These are phyloP conservation scores for Chenopodium berlandieri DNA, from an alignment of 148 eudicot genomes.

Conservation along the genomic window DNA sequence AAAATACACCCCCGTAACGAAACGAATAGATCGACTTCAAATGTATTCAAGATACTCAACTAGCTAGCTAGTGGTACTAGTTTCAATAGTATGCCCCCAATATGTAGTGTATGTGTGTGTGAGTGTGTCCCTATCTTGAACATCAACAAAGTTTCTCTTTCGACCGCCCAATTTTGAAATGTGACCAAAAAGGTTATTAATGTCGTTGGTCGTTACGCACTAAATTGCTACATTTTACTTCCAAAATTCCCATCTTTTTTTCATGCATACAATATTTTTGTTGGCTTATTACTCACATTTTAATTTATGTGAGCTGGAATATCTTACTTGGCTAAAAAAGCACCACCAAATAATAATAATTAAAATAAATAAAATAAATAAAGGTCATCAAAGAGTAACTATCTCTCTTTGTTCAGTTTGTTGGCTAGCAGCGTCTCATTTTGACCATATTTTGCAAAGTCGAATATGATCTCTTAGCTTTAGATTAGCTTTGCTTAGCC, in stretches of 20 bases:
- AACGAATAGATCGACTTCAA: background rate
- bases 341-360: conserved; percentile 11
- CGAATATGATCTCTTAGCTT: conserved; percentile 15
- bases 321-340: conserved; percentile 20
- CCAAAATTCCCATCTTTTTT: background rate
- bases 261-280: background rate
- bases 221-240: no score
- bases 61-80: background rate
- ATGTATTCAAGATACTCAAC: background rate
- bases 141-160: conserved; percentile 15
- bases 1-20: no score
- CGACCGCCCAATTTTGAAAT: conserved; percentile 33
- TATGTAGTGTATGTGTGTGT: background rate
- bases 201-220: conserved; percentile 20
- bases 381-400: background rate
- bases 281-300: background rate
- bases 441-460: conserved; percentile 26
- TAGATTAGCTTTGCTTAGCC: no score
- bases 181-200: conserved; percentile 28
- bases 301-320: background rate
- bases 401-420: background rate
- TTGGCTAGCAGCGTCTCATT: conserved; percentile 13
- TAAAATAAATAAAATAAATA: no score
- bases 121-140: conserved; percentile 21
- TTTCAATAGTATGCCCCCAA: background rate